Conservation (phyloP, 176 grass and related monocot genomes). For the Thalia dealbata region DNA sequence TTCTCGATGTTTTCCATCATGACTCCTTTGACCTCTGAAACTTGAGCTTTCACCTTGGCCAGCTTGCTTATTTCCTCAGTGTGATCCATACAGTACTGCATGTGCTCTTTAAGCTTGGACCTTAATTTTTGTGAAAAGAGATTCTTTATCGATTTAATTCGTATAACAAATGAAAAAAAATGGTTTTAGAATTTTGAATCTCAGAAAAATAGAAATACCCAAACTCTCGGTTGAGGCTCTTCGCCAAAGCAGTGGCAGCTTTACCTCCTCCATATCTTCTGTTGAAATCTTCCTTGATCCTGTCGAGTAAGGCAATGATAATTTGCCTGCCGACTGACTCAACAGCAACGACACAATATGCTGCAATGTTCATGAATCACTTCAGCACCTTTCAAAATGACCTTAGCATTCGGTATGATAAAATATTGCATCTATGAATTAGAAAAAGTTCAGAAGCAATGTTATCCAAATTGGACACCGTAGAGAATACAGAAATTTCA, state of each 20-base stretch:
- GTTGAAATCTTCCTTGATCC: slow-evolving; percentile 3
- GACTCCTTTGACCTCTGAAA: slow-evolving; percentile 6
- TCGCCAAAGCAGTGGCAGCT: background rate
- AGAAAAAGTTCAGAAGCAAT: too few species aligned
- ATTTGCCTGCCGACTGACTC: slow-evolving; percentile 1
- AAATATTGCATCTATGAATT: background rate
- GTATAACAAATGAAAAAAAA: background rate
- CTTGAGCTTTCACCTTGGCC: slow-evolving; percentile 6
- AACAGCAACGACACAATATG: slow-evolving; percentile 1
- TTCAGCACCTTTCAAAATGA: background rate
- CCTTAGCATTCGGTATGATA: background rate
- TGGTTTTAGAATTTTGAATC: background rate
- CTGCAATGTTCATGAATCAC: background rate
- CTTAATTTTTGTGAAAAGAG: background rate
- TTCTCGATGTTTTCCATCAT: slow-evolving; percentile 3
- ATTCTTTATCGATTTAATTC: too few species aligned
- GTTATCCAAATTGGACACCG: too few species aligned
- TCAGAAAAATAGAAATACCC: background rate
- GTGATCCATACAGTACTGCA: slow-evolving; percentile 1
- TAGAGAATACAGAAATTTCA: too few species aligned
- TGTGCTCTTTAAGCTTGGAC: slow-evolving; percentile 3
- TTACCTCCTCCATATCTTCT: slow-evolving; percentile 5
- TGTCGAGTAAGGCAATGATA: background rate
- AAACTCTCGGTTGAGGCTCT: background rate
- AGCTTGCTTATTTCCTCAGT: slow-evolving; percentile 4